A percentile compares a stretch with the other conserved stretches of the same genome.
phyloP scores from a whole-genome alignment of 352 stramenopile species.

The Phytophthora niederhauseri region DNA sequence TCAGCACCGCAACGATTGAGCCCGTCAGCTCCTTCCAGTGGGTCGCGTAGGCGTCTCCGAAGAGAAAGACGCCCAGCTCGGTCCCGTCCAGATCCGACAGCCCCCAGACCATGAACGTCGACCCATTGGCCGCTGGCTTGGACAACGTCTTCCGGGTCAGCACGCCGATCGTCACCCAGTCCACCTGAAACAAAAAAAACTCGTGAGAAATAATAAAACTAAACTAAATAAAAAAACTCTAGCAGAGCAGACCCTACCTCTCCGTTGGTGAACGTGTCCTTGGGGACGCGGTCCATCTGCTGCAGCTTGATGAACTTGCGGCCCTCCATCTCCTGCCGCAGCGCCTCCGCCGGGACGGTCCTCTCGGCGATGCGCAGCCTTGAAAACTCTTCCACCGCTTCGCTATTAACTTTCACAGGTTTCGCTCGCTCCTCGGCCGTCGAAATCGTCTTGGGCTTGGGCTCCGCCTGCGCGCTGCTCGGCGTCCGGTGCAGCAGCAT shows the following conservation, averaged over 20 bases:
- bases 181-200: constrained; percentile 37
- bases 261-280: constrained; percentile 60
- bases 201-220: neutral
- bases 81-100: constrained; percentile 73
- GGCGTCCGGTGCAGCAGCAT: constrained; percentile 21
- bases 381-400: constrained; percentile 61
- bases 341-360: constrained; percentile 46
- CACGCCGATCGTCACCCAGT: constrained; percentile 87
- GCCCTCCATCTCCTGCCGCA: constrained; percentile 69
- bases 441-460: constrained; percentile 24
- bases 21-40: constrained; percentile 74
- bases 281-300: constrained; percentile 59
- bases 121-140: constrained; percentile 66
- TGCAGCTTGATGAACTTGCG: constrained; percentile 70
- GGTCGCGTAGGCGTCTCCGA: constrained; percentile 67
- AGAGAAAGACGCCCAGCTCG: constrained; percentile 79
- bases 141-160: constrained; percentile 74
- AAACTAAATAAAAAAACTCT: neutral
- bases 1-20: constrained; percentile 70
- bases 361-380: constrained; percentile 61
- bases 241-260: constrained; percentile 32
- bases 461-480: constrained; percentile 10
- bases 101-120: constrained; percentile 83
- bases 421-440: constrained; percentile 17
- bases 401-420: constrained; percentile 22